Base-by-base conservation (phyloP, 208 protist genomes). In the Acanthamoeba healyi region DNA sequence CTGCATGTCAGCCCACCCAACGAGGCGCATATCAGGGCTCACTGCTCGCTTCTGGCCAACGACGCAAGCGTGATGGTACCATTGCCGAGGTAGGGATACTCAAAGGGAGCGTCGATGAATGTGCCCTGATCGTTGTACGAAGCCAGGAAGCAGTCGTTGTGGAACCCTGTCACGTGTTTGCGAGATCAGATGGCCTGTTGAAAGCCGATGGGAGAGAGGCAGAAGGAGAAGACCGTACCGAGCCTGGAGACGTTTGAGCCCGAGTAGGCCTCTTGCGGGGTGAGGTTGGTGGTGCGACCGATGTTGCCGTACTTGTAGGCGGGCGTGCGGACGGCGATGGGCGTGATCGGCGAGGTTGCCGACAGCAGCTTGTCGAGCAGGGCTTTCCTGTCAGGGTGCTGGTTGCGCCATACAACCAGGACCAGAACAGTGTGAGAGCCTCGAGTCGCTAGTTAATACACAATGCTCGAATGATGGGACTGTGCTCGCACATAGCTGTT, bases 111-210 rank as follows among this genome's bases (percentile, higher is more conserved):
- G n/a, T 74, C 65, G 36, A 74, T 17, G 65, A 32, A 74, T 3
- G 65, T 74, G 36, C 65, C 65, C n/a, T 74, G 32, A 26, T 74
- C 65, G 65, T 34, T 74, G 65, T 74, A 17, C 36, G n/a, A 29
- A 4, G 65, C 65, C 32, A 74, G n/a, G 65, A 74, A 74, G 65
- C 65, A 74, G 65, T 74, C 65, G 65, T 74, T 74, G 65, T 74
- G 65, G 65, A 74, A 74, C 38, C 65, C 65, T 74, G 65, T 6
- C 10, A 54, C 49, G 49, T 19, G 10, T 6, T 54, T 15, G 49
- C 10, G 49, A 6, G 49, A 54, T 54, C 49, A 54, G 49, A 19
- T 15, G 49, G 10, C 15, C 49, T 15, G 6, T 54, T 15, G 6
- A 6, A 6, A 6, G 15, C 49, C 49, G 15, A 54, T 6, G 49